Evolutionary conservation across 2,329 filamentous ascomycete species (phyloP).

Genomic region (Colletotrichum endophyticum): DNA sequence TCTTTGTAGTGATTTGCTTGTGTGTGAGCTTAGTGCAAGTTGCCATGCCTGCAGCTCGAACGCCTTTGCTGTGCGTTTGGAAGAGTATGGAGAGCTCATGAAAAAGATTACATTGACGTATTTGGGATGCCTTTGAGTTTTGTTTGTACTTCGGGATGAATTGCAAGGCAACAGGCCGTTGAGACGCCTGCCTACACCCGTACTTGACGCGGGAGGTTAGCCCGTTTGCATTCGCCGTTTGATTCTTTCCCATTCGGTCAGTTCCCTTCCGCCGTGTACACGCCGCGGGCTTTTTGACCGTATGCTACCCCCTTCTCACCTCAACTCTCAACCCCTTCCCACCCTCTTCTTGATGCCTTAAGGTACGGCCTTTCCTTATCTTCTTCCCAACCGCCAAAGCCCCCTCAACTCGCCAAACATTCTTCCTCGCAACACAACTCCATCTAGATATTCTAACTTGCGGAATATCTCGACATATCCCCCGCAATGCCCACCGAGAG

Average conservation of each 20-base stretch:
- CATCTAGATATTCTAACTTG: neutral
- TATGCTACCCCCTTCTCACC: neutral
- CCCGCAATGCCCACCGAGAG: neutral
- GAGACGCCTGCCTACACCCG: neutral
- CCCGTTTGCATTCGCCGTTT: neutral
- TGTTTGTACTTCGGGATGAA: neutral
- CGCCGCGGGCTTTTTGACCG: neutral
- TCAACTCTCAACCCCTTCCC: neutral
- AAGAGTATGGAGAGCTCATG: neutral
- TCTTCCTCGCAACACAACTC: neutral
- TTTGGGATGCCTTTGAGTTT: neutral
- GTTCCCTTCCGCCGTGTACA: neutral
- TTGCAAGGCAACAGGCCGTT: neutral
- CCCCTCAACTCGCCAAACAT: neutral
- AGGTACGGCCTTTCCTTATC: neutral
- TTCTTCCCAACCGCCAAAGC: neutral
- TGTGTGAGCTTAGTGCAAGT: neutral
- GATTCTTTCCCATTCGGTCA: neutral
- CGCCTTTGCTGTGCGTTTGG: neutral
- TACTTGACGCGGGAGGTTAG: neutral
- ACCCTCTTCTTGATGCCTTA: neutral
- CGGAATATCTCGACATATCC: neutral
- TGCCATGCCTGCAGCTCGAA: neutral
- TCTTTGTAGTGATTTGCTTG: conserved; percentile 1
- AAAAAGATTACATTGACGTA: neutral